phyloP scores from a whole-genome alignment of 2,329 filamentous ascomycete genomes.

The Xylaria sp. region DNA sequence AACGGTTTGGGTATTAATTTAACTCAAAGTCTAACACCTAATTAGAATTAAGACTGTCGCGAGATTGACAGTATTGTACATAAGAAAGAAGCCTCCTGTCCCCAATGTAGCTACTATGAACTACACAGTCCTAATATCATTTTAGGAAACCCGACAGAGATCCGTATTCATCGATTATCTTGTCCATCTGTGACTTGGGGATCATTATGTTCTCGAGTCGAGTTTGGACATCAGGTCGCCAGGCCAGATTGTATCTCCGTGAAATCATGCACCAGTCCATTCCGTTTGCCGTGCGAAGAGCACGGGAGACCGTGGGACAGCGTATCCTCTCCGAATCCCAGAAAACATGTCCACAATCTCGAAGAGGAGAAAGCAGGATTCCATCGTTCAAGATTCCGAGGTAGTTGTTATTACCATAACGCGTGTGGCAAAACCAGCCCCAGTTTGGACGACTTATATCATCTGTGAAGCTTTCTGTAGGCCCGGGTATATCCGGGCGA shows the following conservation, averaged over 20 bases:
- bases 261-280: background rate
- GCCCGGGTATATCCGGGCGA: too few relatives aligned
- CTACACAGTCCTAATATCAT: too few relatives aligned
- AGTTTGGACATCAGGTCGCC: background rate
- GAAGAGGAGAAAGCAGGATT: too few relatives aligned
- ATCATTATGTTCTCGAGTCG: background rate
- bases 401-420: background rate
- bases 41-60: too few relatives aligned
- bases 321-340: constrained; percentile 8
- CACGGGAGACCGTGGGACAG: constrained; percentile 9
- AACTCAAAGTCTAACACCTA: too few relatives aligned
- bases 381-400: background rate
- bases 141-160: too few relatives aligned
- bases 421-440: background rate
- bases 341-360: background rate
- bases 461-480: background rate
- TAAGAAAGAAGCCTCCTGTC: too few relatives aligned
- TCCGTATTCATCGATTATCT: background rate
- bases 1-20: too few relatives aligned
- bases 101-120: too few relatives aligned
- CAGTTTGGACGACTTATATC: background rate
- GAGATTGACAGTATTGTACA: too few relatives aligned
- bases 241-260: background rate
- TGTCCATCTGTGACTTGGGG: background rate
- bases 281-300: background rate